Conservation (phyloP, 169 alveolate genomes). For the Neospora caninum region DNA sequence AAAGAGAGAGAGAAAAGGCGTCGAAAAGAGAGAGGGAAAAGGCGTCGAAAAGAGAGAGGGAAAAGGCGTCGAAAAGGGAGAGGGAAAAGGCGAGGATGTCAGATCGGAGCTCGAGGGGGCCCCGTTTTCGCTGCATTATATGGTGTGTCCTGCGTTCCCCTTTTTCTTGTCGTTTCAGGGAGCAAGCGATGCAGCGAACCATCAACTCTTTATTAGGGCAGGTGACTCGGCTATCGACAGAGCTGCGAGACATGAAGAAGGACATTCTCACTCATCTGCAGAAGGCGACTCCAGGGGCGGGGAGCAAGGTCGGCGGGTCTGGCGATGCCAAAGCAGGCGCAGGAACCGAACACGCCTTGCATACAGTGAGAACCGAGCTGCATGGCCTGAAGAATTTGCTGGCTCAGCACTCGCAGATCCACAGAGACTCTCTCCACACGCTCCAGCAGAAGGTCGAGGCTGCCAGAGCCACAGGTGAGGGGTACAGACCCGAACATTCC, state of each 20-base stretch:
- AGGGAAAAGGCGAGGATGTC: too few relatives aligned
- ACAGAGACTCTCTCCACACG: conserved; percentile 66
- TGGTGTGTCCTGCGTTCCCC: neutral
- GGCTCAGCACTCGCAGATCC: conserved; percentile 36
- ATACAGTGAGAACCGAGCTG: neutral
- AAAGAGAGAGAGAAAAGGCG: neutral
- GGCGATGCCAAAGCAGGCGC: neutral
- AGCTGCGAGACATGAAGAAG: conserved; percentile 70
- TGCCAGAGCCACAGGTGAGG: neutral
- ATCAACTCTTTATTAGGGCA: conserved; percentile 69
- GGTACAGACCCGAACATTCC: neutral
- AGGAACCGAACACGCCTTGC: neutral
- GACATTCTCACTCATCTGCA: conserved; percentile 4
- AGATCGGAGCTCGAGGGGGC: neutral
- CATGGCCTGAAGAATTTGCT: neutral
- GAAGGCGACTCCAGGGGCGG: conserved; percentile 2
- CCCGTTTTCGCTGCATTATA: neutral
- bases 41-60: too few relatives aligned
- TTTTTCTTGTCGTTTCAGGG: conserved; percentile 57
- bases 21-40: too few relatives aligned
- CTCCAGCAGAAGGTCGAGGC: conserved; percentile 30
- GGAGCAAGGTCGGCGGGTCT: neutral
- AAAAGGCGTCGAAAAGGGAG: too few relatives aligned
- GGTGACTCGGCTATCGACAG: conserved; percentile 65
- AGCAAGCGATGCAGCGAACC: conserved; percentile 72